Conservation (phyloP, 169 alveolate genomes). For the Sarcocystis neurona region DNA sequence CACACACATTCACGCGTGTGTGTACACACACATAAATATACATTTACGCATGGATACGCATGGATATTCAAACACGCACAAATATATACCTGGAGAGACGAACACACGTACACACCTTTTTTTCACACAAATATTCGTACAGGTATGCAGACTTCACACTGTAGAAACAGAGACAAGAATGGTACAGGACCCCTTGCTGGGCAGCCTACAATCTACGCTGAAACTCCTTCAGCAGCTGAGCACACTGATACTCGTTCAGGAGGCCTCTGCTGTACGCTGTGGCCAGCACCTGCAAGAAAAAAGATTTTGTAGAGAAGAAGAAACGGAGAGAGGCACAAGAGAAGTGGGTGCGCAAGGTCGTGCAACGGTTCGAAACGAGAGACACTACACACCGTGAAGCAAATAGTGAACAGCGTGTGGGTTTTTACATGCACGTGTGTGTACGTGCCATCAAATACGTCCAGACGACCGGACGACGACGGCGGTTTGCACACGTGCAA, state of each 20-base stretch:
- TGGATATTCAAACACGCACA: not conserved
- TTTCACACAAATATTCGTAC: not conserved
- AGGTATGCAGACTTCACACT: not conserved
- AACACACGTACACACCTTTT: not conserved
- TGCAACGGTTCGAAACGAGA: not conserved
- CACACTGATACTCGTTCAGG: conserved; percentile 31
- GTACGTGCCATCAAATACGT: no score
- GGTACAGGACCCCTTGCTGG: not conserved
- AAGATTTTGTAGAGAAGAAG: conserved; percentile 11
- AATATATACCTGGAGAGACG: not conserved
- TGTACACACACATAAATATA: not conserved
- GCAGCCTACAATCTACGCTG: not conserved
- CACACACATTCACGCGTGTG: not conserved
- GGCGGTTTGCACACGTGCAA: no score
- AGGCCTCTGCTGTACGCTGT: conserved; percentile 36
- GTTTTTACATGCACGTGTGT: no score
- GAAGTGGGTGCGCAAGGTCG: not conserved
- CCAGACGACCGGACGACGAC: no score
- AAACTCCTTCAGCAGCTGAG: conserved; percentile 37
- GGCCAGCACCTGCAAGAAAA: conserved; percentile 18
- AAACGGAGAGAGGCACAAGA: not conserved
- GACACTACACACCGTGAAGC: not conserved
- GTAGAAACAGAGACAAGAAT: not conserved
- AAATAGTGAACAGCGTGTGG: no score
- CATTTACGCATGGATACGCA: not conserved